Conservation (phyloP, 768 basidiomycete genomes). For the Lyophyllum shimeji region DNA sequence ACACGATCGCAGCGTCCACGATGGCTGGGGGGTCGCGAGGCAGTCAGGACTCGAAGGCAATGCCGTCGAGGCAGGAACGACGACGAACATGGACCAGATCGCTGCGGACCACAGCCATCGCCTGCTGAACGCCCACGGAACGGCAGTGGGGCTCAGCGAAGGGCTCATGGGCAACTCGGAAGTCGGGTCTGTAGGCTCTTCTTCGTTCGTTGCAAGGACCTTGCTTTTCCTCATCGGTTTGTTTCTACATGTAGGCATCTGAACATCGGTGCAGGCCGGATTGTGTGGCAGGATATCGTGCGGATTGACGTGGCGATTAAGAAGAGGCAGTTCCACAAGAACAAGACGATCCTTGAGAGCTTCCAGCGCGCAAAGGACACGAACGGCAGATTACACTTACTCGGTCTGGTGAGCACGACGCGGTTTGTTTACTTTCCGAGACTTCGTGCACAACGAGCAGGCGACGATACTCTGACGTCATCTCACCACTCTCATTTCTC, state of each 20-base stretch:
- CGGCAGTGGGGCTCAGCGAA: constrained; percentile 90
- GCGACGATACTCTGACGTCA: too few species aligned
- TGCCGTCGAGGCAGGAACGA: constrained; percentile 82
- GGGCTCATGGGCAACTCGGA: constrained; percentile 98
- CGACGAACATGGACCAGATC: constrained; percentile 88
- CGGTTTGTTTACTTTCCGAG: too few species aligned
- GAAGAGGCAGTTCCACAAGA: constrained; percentile 84
- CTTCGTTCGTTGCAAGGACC: not conserved
- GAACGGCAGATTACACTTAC: constrained; percentile 83
- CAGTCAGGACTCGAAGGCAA: constrained; percentile 76
- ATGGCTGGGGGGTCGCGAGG: constrained; percentile 89
- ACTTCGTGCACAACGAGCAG: too few species aligned
- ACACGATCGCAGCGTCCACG: constrained; percentile 67
- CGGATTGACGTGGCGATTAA: constrained; percentile 91
- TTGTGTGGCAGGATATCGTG: constrained; percentile 98
- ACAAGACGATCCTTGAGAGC: constrained; percentile 66
- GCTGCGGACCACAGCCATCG: constrained; percentile 73
- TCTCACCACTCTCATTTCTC: too few species aligned
- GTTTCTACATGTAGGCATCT: constrained; percentile 83
- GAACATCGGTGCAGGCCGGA: constrained; percentile 92
- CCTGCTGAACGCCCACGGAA: constrained; percentile 78
- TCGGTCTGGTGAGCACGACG: constrained; percentile 67
- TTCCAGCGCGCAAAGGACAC: constrained; percentile 79
- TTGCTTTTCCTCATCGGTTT: not conserved
- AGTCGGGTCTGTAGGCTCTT: constrained; percentile 68